Percentiles rank a stretch among this genome's conserved stretches.
These are phyloP conservation scores for Neoarthrinium moseri DNA, from an alignment of 2,329 filamentous ascomycete genomes.

Conservation along the genomic window DNA sequence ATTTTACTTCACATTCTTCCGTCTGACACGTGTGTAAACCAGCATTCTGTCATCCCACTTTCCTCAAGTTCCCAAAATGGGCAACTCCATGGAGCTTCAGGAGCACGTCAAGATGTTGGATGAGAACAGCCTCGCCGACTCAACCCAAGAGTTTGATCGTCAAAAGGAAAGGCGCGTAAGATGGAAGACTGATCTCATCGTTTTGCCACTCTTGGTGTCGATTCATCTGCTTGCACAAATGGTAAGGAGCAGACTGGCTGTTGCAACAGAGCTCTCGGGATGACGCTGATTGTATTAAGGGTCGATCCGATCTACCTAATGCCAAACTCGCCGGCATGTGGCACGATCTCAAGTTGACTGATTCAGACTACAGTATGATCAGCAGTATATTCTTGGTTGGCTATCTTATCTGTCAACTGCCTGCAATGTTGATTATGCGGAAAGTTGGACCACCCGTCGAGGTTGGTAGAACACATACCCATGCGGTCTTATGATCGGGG, in stretches of 20 bases:
- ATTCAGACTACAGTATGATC: slow-evolving; percentile 18
- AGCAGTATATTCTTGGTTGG: slow-evolving; percentile 18
- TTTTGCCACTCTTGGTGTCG: slow-evolving; percentile 19
- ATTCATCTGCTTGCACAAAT: slow-evolving; percentile 23
- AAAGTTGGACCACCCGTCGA: slow-evolving; percentile 18
- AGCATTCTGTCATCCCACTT: no score
- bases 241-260: slow-evolving; percentile 15
- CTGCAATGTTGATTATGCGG: slow-evolving; percentile 21
- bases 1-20: no score
- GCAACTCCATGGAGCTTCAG: not conserved
- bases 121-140: not conserved
- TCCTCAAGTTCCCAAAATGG: not conserved
- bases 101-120: not conserved
- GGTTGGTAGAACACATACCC: slow-evolving; percentile 6
- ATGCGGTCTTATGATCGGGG: not conserved
- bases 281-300: slow-evolving; percentile 13
- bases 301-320: slow-evolving; percentile 23
- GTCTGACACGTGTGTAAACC: no score
- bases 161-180: slow-evolving; percentile 11
- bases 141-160: not conserved
- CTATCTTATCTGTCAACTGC: slow-evolving; percentile 21
- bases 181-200: slow-evolving; percentile 22
- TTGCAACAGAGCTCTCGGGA: no score
- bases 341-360: slow-evolving; percentile 17
- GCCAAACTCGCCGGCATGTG: slow-evolving; percentile 22